Conservation (phyloP, 176 grass and related monocot species). For the Chloris gayana region DNA sequence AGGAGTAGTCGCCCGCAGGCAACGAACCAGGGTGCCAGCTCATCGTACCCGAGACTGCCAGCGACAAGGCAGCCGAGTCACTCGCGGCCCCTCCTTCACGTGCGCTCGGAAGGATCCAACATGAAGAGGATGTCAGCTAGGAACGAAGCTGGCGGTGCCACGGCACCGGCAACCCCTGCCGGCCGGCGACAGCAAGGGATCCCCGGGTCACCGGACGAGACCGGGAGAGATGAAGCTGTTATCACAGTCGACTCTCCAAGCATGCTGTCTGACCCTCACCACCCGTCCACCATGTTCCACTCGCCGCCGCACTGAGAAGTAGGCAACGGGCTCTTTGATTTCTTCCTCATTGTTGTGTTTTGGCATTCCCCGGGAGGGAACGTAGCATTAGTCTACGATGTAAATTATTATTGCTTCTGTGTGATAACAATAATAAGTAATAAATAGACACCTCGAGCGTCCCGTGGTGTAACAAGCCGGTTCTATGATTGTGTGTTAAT, state of each 20-base stretch:
- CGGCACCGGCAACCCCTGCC: not conserved
- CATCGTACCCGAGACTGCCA: constrained; percentile 61
- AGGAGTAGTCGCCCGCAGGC: constrained; percentile 11
- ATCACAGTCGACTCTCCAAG: constrained; percentile 86
- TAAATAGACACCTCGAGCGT: not conserved
- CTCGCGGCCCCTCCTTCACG: constrained; percentile 46
- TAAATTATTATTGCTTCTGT: too few species aligned
- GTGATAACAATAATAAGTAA: not conserved
- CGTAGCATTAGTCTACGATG: too few species aligned
- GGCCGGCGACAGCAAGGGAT: not conserved
- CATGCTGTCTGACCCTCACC: constrained; percentile 60
- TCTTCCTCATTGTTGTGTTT: not conserved
- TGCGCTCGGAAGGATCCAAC: constrained; percentile 66
- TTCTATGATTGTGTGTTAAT: too few species aligned
- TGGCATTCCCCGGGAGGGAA: not conserved
- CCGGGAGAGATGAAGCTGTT: constrained; percentile 64
- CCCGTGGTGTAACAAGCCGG: too few species aligned
- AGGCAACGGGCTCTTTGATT: not conserved
- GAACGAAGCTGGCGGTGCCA: not conserved
- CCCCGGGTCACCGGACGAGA: constrained; percentile 42
- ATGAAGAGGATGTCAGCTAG: constrained; percentile 19
- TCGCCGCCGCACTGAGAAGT: constrained; percentile 12
- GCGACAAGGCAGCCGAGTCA: constrained; percentile 24
- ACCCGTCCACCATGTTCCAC: constrained; percentile 10
- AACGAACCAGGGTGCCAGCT: constrained; percentile 46